These are phyloP conservation scores for Pisolithus microcarpus DNA, from an alignment of 768 basidiomycete species.

Conservation along the genomic window DNA sequence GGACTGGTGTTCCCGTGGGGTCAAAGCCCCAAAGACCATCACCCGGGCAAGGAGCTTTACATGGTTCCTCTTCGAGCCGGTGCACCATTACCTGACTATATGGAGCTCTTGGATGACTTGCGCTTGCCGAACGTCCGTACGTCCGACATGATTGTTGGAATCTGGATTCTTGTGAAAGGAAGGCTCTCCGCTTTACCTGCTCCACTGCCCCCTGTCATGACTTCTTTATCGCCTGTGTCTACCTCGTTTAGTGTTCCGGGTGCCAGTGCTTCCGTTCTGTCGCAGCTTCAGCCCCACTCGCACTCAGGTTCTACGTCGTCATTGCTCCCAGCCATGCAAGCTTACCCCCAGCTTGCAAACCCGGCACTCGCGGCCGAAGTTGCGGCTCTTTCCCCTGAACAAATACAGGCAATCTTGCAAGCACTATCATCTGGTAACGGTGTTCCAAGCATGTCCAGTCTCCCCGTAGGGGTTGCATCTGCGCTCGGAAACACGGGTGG, in stretches of 20 bases:
- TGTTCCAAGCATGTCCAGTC: slow-evolving; percentile 22
- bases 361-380: slow-evolving; percentile 62
- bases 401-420: slow-evolving; percentile 61
- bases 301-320: slow-evolving; percentile 7
- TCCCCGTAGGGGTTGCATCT: slow-evolving; percentile 24
- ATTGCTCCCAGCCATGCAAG: slow-evolving; percentile 20
- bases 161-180: slow-evolving; percentile 82
- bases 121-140: slow-evolving; percentile 56
- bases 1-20: slow-evolving; percentile 87
- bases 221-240: slow-evolving; percentile 12
- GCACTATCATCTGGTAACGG: slow-evolving; percentile 43
- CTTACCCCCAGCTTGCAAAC: slow-evolving; percentile 34
- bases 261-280: slow-evolving; percentile 8
- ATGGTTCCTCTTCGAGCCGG: slow-evolving; percentile 67
- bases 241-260: slow-evolving; percentile 8
- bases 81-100: slow-evolving; percentile 72
- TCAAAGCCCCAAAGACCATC: slow-evolving; percentile 58
- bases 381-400: slow-evolving; percentile 67
- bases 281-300: slow-evolving; percentile 12
- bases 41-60: slow-evolving; percentile 82
- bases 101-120: slow-evolving; percentile 76
- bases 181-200: slow-evolving; percentile 49
- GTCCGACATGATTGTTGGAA: slow-evolving; percentile 66
- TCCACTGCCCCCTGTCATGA: slow-evolving; percentile 12
- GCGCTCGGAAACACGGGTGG: slow-evolving; percentile 19